phyloP scores from a whole-genome alignment of 1,284 basidiomycete genomes.

The Rhizopogon parksii region DNA sequence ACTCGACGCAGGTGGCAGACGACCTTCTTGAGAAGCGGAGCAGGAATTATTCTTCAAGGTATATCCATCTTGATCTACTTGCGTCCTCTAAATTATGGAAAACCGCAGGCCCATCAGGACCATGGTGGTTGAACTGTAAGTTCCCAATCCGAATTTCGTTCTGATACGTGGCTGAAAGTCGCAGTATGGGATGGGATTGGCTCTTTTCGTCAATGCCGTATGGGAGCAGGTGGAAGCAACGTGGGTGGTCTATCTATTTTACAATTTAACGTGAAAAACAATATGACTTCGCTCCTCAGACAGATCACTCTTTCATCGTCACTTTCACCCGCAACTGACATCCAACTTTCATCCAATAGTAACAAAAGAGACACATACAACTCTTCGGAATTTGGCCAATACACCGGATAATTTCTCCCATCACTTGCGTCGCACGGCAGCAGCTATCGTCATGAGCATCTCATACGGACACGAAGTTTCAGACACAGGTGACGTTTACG shows the following conservation, averaged over 20 bases:
- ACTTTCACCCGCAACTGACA: conserved; percentile 32
- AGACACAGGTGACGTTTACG: conserved; percentile 36
- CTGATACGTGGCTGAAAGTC: background rate
- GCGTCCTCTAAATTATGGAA: background rate
- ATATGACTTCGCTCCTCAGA: conserved; percentile 12
- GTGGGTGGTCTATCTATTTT: background rate
- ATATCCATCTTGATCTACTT: background rate
- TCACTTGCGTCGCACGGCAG: conserved; percentile 32
- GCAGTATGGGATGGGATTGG: conserved; percentile 45
- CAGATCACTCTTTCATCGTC: conserved; percentile 37
- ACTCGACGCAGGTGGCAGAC: conserved; percentile 33
- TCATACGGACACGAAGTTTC: conserved; percentile 33
- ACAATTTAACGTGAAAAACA: background rate
- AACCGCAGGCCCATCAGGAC: conserved; percentile 27
- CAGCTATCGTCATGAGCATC: conserved; percentile 35
- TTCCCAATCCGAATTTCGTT: conserved; percentile 4
- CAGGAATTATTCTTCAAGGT: conserved; percentile 40
- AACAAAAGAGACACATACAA: conserved; percentile 32
- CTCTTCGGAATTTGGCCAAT: conserved; percentile 31
- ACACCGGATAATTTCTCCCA: conserved; percentile 31
- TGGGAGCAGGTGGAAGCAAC: conserved; percentile 35
- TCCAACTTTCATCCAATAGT: conserved; percentile 32
- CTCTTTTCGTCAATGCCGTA: conserved; percentile 41
- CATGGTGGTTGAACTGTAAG: conserved; percentile 41
- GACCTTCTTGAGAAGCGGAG: conserved; percentile 43